Conservation (phyloP, 2,329 filamentous ascomycete genomes). For the Huntiella abstrusa region DNA sequence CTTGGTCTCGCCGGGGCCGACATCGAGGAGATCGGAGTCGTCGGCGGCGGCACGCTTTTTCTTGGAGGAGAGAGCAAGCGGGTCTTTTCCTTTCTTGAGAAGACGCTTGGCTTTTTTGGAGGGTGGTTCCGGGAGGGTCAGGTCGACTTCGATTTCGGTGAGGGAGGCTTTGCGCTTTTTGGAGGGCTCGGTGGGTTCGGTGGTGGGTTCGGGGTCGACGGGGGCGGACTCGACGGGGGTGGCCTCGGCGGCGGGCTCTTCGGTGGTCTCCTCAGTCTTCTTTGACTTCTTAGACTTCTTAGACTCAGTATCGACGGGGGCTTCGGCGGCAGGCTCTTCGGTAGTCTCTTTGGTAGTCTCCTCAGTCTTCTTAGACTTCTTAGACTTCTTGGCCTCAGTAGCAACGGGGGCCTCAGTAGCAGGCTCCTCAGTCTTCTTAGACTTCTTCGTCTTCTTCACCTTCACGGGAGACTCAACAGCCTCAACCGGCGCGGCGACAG, state of each 20-base stretch:
- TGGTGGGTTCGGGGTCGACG: neutral
- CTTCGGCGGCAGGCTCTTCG: neutral
- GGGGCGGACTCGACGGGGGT: neutral
- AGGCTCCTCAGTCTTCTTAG: constrained; percentile 4
- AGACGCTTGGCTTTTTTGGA: constrained; percentile 86
- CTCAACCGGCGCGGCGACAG: constrained; percentile 1
- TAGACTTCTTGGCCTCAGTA: constrained; percentile 2
- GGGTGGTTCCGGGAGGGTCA: constrained; percentile 75
- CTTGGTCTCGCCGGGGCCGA: neutral
- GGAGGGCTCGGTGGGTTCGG: constrained; percentile 14
- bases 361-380: constrained; percentile 4
- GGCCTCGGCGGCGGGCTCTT: neutral
- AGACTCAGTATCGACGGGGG: neutral
- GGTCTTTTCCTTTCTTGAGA: constrained; percentile 64
- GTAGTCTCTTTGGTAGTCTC: neutral
- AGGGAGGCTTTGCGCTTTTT: constrained; percentile 56
- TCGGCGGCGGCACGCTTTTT: constrained; percentile 21
- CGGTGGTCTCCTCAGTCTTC: constrained; percentile 1
- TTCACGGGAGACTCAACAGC: neutral
- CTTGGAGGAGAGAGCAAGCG: constrained; percentile 23
- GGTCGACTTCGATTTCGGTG: constrained; percentile 73
- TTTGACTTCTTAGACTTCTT: constrained; percentile 5
- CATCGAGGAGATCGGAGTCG: constrained; percentile 15
- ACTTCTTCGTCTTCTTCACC: constrained; percentile 4
- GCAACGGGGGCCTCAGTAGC: neutral